phyloP scores from a whole-genome alignment of 2,329 filamentous ascomycete species.

The Gyromitra esculenta region DNA sequence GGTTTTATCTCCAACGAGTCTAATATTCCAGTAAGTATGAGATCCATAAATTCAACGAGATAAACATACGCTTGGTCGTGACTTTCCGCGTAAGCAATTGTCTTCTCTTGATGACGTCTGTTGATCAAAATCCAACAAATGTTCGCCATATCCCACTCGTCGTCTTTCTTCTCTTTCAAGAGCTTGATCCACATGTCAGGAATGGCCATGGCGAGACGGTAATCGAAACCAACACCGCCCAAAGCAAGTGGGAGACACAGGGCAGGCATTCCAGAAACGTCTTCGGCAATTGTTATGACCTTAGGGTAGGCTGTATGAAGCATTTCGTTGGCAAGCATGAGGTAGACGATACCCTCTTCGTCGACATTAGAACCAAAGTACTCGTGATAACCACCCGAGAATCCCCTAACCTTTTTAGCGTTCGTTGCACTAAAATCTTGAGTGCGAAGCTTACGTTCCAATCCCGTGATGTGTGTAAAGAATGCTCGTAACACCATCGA shows the following conservation, averaged over 20 bases:
- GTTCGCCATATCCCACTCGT: conserved; percentile 88
- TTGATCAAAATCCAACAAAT: conserved; percentile 91
- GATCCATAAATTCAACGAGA: background rate
- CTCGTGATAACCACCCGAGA: conserved; percentile 97
- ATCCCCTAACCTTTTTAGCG: conserved; percentile 70
- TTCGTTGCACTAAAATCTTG: conserved; percentile 45
- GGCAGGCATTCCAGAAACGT: conserved; percentile 99
- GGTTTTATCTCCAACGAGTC: conserved; percentile 94
- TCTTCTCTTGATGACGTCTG: conserved; percentile 94
- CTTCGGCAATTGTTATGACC: conserved; percentile 90
- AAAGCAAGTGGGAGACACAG: conserved; percentile 85
- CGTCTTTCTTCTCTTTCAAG: conserved; percentile 88
- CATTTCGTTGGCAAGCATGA: conserved; percentile 97
- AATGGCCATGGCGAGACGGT: conserved; percentile 95
- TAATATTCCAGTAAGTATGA: conserved; percentile 60
- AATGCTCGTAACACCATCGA: conserved; percentile 99
- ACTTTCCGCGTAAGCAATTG: conserved; percentile 95
- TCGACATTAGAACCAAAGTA: conserved; percentile 92
- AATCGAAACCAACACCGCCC: conserved; percentile 95
- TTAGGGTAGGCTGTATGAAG: conserved; percentile 89
- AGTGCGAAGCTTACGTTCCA: conserved; percentile 76
- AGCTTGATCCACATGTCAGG: conserved; percentile 99
- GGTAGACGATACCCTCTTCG: conserved; percentile 90
- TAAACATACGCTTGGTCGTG: conserved; percentile 91
- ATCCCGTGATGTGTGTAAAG: conserved; percentile 95